phyloP scores from a whole-genome alignment of 108 stramenopile species.

The Cyclostephanos invisitatus region DNA sequence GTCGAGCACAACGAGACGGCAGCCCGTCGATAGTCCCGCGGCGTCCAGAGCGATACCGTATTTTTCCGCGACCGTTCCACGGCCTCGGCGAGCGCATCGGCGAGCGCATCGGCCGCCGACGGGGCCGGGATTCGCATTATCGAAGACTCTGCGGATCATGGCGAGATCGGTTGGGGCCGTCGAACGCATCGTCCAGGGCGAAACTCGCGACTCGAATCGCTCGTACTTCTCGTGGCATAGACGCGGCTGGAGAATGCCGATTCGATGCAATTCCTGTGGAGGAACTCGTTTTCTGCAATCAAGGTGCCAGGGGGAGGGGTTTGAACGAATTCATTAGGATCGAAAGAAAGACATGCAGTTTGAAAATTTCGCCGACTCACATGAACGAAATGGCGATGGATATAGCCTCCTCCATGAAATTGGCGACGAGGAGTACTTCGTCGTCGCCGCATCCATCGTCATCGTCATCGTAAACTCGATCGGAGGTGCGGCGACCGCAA shows the following conservation, averaged over 20 bases:
- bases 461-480: background rate
- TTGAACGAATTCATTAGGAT: background rate
- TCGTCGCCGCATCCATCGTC: background rate
- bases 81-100: background rate
- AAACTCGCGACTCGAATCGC: background rate
- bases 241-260: constrained; percentile 9
- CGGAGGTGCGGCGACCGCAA: background rate
- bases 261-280: background rate
- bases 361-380: constrained; percentile 2
- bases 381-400: constrained; percentile 15
- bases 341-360: background rate
- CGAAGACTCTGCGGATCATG: background rate
- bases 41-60: constrained; percentile 25
- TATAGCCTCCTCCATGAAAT: constrained; percentile 28
- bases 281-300: constrained; percentile 16
- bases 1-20: no score
- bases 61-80: constrained; percentile 4
- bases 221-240: constrained; percentile 6
- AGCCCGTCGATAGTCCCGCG: constrained; percentile 11
- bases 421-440: background rate
- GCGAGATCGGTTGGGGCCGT: constrained; percentile 24
- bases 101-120: background rate
- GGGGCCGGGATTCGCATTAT: background rate
- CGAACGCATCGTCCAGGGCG: constrained; percentile 19
- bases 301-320: background rate